Evolutionary conservation across 306 rosid genomes (phyloP).

Genomic region (Citrullus colocynthis): DNA sequence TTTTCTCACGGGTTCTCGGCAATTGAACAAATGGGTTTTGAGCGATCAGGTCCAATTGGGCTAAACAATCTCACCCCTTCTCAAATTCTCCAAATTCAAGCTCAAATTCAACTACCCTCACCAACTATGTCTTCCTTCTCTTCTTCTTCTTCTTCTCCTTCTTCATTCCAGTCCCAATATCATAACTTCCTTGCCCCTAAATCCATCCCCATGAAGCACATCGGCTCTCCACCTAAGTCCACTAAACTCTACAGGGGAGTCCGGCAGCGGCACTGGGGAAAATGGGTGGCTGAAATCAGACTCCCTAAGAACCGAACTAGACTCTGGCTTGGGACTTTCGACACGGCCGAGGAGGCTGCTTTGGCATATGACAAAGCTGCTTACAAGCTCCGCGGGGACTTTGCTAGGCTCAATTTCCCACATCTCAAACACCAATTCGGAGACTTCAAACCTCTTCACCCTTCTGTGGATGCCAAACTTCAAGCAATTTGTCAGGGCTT

Average conservation of each 20-base stretch:
- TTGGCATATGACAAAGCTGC: constrained; percentile 86
- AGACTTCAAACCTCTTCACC: constrained; percentile 54
- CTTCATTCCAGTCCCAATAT: constrained; percentile 17
- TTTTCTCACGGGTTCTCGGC: constrained; percentile 20
- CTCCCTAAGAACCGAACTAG: constrained; percentile 85
- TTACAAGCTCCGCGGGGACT: constrained; percentile 74
- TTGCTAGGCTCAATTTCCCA: constrained; percentile 76
- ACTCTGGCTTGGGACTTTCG: constrained; percentile 95
- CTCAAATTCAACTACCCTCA: constrained; percentile 38
- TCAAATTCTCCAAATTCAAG: constrained; percentile 69
- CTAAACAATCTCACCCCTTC: constrained; percentile 67
- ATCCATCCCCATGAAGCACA: constrained; percentile 51
- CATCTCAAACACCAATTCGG: constrained; percentile 43
- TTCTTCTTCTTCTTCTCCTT: background rate
- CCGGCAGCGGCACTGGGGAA: constrained; percentile 91
- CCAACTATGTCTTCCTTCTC: constrained; percentile 14
- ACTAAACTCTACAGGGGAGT: constrained; percentile 76
- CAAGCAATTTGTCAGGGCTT: constrained; percentile 60
- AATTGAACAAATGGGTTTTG: constrained; percentile 10
- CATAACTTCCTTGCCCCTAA: constrained; percentile 28
- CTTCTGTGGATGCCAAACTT: constrained; percentile 73
- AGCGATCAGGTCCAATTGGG: constrained; percentile 34
- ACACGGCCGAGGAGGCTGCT: constrained; percentile 84
- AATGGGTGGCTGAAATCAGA: constrained; percentile 95
- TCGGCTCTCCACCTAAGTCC: constrained; percentile 26